Conservation (phyloP, 345 rosid species). For the Citrus mangshanensis region DNA sequence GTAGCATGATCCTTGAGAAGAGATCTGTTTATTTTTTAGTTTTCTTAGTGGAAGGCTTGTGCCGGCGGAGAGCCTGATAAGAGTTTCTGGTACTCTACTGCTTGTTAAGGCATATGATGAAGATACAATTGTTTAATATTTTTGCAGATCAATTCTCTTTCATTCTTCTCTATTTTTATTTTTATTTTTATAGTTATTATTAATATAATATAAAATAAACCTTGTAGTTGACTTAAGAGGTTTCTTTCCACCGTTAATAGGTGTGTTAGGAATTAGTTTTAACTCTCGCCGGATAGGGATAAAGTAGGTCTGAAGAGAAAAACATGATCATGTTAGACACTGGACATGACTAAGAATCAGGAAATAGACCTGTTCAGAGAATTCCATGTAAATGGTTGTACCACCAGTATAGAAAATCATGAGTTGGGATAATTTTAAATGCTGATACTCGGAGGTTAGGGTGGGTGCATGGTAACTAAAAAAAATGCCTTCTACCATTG, state of each 20-base stretch:
- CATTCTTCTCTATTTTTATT: background rate
- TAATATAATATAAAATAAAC: background rate
- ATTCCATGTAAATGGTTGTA: background rate
- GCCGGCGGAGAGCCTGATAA: background rate
- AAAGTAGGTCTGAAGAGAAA: background rate
- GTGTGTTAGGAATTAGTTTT: background rate
- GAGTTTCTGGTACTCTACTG: background rate
- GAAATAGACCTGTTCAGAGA: background rate
- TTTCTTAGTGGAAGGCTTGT: background rate
- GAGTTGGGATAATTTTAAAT: background rate
- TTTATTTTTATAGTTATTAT: no score
- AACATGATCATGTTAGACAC: background rate
- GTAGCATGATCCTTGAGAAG: background rate
- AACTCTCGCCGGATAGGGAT: background rate
- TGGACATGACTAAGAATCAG: background rate
- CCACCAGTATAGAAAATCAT: no score
- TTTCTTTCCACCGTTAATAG: background rate
- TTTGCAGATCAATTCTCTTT: background rate
- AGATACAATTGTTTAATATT: background rate
- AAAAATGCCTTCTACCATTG: no score
- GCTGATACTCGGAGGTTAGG: background rate
- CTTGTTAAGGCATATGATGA: background rate
- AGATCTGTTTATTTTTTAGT: background rate
- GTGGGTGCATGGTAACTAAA: no score
- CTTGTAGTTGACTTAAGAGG: background rate